Percentiles rank a stretch among this genome's conserved stretches.
phyloP scores from a whole-genome alignment of 2,329 filamentous ascomycete species.

The Alternaria sp. region DNA sequence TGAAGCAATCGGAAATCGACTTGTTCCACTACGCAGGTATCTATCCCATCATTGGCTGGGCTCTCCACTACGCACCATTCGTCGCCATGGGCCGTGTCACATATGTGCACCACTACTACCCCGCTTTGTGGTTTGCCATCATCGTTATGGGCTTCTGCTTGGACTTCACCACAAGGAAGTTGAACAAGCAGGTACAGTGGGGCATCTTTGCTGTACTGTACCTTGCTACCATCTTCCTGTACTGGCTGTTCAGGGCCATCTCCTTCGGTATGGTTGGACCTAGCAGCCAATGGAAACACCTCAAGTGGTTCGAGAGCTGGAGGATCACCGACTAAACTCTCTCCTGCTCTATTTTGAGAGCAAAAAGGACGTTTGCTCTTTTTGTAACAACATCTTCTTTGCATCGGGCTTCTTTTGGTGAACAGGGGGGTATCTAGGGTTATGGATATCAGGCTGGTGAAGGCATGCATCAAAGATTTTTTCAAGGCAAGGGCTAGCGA shows the following conservation, averaged over 20 bases:
- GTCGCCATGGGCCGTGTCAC: constrained; percentile 98
- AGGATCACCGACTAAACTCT: constrained; percentile 73
- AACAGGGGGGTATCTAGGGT: constrained; percentile 11
- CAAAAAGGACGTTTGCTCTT: background rate
- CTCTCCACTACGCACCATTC: constrained; percentile 95
- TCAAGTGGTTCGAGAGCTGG: constrained; percentile 95
- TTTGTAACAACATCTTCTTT: constrained; percentile 18
- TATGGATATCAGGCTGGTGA: constrained; percentile 7
- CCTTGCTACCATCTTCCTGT: constrained; percentile 77
- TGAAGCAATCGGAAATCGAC: constrained; percentile 82
- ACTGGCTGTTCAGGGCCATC: constrained; percentile 90
- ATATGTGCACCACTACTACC: constrained; percentile 99
- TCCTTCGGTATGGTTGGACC: constrained; percentile 94
- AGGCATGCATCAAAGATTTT: background rate
- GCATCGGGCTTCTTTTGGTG: background rate
- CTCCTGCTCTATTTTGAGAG: background rate
- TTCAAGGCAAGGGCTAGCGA: background rate
- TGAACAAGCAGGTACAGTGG: constrained; percentile 71
- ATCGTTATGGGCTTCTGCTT: constrained; percentile 85
- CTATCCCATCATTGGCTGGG: constrained; percentile 93
- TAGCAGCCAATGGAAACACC: constrained; percentile 84
- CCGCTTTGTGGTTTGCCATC: constrained; percentile 96
- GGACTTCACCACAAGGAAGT: constrained; percentile 80
- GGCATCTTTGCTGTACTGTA: constrained; percentile 80
- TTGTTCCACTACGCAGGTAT: constrained; percentile 93